phyloP scores from a whole-genome alignment of 2,329 filamentous ascomycete genomes.

The Pseudogymnoascus sp. region DNA sequence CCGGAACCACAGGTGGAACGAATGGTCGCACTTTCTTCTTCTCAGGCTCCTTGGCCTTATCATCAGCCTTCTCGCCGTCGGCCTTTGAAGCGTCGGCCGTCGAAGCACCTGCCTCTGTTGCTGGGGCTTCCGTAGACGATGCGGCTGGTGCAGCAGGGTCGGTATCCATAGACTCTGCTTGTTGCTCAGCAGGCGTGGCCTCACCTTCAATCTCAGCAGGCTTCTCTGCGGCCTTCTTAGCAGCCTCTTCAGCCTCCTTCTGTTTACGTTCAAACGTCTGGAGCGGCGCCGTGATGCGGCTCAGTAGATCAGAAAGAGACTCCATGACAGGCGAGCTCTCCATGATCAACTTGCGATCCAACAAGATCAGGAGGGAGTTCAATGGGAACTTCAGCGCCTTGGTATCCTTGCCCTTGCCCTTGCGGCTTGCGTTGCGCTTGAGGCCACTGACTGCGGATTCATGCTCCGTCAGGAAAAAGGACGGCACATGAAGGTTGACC shows the following conservation, averaged over 20 bases:
- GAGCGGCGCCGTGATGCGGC: conserved; percentile 79
- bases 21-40: conserved; percentile 45
- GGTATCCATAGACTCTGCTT: not conserved
- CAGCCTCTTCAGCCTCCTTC: conserved; percentile 58
- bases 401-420: conserved; percentile 80
- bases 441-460: conserved; percentile 65
- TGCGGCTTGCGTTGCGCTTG: conserved; percentile 69
- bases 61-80: conserved; percentile 14
- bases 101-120: conserved; percentile 14
- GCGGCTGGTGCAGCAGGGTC: conserved; percentile 20
- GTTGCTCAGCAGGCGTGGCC: conserved; percentile 14
- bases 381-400: conserved; percentile 83
- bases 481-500: conserved; percentile 73
- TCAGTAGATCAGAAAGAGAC: conserved; percentile 76
- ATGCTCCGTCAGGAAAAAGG: conserved; percentile 90
- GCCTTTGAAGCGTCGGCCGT: conserved; percentile 14
- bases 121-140: not conserved
- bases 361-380: conserved; percentile 77
- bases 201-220: conserved; percentile 24
- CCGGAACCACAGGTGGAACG: conserved; percentile 75
- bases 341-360: conserved; percentile 92
- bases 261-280: conserved; percentile 75
- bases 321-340: conserved; percentile 98
- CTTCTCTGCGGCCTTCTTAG: conserved; percentile 37
- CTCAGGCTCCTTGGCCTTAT: conserved; percentile 22